phyloP scores from a whole-genome alignment of 805 yeast genomes.

The Ogataea angusta region DNA sequence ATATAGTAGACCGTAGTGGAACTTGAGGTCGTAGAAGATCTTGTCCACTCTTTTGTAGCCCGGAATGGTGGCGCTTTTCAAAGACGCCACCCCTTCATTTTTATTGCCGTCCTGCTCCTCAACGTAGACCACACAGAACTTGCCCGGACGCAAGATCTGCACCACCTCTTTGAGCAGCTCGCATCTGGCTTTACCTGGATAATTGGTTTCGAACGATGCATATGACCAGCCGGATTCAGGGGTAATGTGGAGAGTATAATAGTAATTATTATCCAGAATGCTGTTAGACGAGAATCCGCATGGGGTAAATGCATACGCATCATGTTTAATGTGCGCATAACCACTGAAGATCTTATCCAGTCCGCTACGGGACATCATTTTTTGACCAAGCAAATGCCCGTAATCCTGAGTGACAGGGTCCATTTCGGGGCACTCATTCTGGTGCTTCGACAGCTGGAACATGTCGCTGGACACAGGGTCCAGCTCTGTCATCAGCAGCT shows the following conservation, averaged over 20 bases:
- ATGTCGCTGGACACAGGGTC: constrained; percentile 51
- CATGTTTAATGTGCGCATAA: constrained; percentile 43
- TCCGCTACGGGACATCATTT: constrained; percentile 60
- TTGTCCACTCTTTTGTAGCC: constrained; percentile 64
- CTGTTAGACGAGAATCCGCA: constrained; percentile 95
- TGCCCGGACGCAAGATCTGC: constrained; percentile 66
- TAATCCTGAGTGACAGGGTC: constrained; percentile 54
- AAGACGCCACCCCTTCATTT: constrained; percentile 23
- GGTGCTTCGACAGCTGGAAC: constrained; percentile 42
- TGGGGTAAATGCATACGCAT: constrained; percentile 88
- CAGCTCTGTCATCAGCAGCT: constrained; percentile 86
- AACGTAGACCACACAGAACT: constrained; percentile 50
- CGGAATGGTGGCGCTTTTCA: constrained; percentile 34
- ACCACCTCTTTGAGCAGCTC: constrained; percentile 61
- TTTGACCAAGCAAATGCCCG: constrained; percentile 78
- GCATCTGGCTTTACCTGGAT: constrained; percentile 48
- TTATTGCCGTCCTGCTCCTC: constrained; percentile 30
- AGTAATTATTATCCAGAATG: constrained; percentile 53
- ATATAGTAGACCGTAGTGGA: constrained; percentile 68
- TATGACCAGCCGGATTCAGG: constrained; percentile 94
- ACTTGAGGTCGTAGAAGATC: constrained; percentile 67
- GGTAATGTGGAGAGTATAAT: constrained; percentile 85
- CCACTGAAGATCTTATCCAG: constrained; percentile 49
- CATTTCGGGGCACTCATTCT: constrained; percentile 35
- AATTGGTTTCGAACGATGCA: constrained; percentile 93